Conservation (phyloP, 2,329 filamentous ascomycete genomes). For the Colletotrichum simmondsii region DNA sequence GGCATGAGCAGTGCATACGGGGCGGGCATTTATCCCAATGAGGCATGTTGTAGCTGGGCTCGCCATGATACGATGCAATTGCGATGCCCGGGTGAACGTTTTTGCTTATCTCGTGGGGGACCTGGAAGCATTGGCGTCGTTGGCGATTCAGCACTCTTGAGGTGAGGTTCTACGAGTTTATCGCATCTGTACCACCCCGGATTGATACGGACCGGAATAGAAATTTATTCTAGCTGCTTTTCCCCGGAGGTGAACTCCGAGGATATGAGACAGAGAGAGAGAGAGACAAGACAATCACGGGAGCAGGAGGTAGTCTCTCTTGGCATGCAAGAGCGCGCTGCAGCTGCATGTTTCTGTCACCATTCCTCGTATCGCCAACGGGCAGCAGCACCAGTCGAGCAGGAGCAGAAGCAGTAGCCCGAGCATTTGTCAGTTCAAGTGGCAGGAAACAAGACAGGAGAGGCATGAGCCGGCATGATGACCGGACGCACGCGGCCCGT, state of each 20-base stretch:
- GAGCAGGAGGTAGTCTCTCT: neutral
- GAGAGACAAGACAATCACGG: neutral
- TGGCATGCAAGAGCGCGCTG: slow-evolving; percentile 15
- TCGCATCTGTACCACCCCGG: too few relatives aligned
- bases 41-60: slow-evolving; percentile 1
- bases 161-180: too few relatives aligned
- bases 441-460: neutral
- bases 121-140: neutral
- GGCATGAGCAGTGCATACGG: neutral
- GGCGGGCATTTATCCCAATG: neutral
- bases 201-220: neutral
- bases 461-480: neutral
- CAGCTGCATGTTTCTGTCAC: neutral
- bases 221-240: neutral
- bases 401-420: neutral
- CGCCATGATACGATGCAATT: neutral
- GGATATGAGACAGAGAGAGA: neutral
- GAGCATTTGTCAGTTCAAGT: too few relatives aligned
- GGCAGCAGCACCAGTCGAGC: neutral
- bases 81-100: slow-evolving; percentile 10
- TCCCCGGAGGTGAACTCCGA: neutral
- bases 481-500: slow-evolving; percentile 23
- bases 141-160: neutral
- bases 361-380: slow-evolving; percentile 11
- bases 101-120: neutral